Conservation (phyloP, 2,329 filamentous ascomycete genomes). For the Colletotrichum magnum region DNA sequence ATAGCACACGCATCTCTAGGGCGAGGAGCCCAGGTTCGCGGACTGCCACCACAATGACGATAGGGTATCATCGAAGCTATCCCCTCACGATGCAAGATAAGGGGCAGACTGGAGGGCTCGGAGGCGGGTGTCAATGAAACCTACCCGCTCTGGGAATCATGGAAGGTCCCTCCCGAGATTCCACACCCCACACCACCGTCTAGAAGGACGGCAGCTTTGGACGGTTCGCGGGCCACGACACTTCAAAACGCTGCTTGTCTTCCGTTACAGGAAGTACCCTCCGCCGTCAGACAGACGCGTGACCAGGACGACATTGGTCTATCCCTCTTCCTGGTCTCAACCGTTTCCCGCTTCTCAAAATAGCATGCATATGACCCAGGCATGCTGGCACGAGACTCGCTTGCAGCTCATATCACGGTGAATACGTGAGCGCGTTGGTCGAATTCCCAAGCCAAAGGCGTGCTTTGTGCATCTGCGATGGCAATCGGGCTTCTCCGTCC, state of each 20-base stretch:
- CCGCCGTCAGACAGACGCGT: not conserved
- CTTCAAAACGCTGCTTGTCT: not conserved
- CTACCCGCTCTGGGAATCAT: conserved; percentile 36
- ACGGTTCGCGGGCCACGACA: conserved; percentile 1
- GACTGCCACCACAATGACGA: not conserved
- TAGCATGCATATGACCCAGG: not conserved
- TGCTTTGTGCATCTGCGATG: conserved; percentile 8
- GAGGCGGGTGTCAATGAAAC: conserved; percentile 10
- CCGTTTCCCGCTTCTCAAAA: not conserved
- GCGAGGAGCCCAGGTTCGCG: not conserved
- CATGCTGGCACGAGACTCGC: conserved; percentile 19
- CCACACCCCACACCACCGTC: conserved; percentile 20
- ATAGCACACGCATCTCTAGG: not conserved
- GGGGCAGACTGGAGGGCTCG: conserved; percentile 10
- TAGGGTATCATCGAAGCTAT: conserved; percentile 9
- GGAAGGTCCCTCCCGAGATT: conserved; percentile 35
- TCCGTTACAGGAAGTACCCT: not conserved
- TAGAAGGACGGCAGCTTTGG: not conserved
- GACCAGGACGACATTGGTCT: not conserved
- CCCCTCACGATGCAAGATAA: conserved; percentile 34
- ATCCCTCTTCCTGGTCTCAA: not conserved
- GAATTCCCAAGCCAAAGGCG: not conserved
- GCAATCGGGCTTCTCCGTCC: not conserved
- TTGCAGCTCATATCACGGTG: not conserved
- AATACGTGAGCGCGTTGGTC: not conserved